phyloP scores from a whole-genome alignment of 768 basidiomycete species.

The Boletus sensibilis region DNA sequence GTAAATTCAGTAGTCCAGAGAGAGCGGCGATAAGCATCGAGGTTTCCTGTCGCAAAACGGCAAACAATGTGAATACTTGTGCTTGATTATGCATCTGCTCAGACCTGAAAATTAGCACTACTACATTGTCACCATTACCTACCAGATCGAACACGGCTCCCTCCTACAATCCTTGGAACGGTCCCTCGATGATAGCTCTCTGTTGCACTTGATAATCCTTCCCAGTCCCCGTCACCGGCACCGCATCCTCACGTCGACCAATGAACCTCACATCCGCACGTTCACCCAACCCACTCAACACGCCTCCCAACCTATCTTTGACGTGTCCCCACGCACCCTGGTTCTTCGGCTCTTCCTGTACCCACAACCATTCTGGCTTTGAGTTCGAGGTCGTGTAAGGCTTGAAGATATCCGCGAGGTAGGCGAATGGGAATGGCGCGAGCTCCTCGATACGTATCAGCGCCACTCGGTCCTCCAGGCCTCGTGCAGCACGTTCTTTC shows the following conservation, averaged over 20 bases:
- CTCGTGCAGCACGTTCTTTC: slow-evolving; percentile 57
- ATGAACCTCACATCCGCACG: slow-evolving; percentile 45
- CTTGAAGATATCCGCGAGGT: slow-evolving; percentile 45
- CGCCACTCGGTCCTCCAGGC: slow-evolving; percentile 52
- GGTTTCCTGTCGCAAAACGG: too few species aligned
- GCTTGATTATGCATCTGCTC: too few species aligned
- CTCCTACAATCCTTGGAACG: slow-evolving; percentile 48
- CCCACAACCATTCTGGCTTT: slow-evolving; percentile 46
- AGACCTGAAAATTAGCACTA: background rate
- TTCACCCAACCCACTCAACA: slow-evolving; percentile 44
- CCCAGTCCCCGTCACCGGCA: slow-evolving; percentile 78
- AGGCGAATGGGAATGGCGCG: slow-evolving; percentile 79
- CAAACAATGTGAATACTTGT: too few species aligned
- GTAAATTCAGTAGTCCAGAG: background rate
- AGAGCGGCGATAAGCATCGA: too few species aligned
- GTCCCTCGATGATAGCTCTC: slow-evolving; percentile 53
- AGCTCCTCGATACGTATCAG: slow-evolving; percentile 84
- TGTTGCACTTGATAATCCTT: slow-evolving; percentile 67
- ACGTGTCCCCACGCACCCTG: slow-evolving; percentile 82
- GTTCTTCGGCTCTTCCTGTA: slow-evolving; percentile 88
- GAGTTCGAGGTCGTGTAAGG: slow-evolving; percentile 47
- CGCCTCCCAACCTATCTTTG: slow-evolving; percentile 47
- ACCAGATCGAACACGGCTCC: background rate
- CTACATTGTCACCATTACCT: background rate
- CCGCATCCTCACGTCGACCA: slow-evolving; percentile 69